Evolutionary conservation across 2,329 filamentous ascomycete genomes (phyloP).

Genomic region (Beauveria pseudobassiana): DNA sequence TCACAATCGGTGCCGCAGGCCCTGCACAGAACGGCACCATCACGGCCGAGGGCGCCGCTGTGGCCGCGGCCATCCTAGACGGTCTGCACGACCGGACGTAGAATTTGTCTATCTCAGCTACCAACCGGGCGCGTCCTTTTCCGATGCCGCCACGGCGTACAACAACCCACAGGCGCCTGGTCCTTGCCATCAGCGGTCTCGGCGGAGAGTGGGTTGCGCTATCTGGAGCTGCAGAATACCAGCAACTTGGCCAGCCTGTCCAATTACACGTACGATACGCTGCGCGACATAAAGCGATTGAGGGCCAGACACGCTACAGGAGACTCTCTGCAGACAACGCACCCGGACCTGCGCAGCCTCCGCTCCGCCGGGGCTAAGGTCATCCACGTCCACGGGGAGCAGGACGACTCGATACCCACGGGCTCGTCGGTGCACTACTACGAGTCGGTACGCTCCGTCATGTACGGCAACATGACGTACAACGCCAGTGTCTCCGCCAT

Average conservation of each 20-base stretch:
- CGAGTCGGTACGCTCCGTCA: slow-evolving; percentile 40
- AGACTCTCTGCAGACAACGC: slow-evolving; percentile 45
- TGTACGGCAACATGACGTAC: slow-evolving; percentile 35
- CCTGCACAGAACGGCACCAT: slow-evolving; percentile 27
- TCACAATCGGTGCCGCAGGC: background rate
- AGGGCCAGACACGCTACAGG: slow-evolving; percentile 39
- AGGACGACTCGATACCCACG: slow-evolving; percentile 42
- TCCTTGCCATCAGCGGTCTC: slow-evolving; percentile 21
- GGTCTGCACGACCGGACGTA: slow-evolving; percentile 29
- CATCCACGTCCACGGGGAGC: slow-evolving; percentile 50
- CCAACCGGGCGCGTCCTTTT: slow-evolving; percentile 24
- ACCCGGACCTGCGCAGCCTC: slow-evolving; percentile 44
- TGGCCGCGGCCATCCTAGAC: slow-evolving; percentile 26
- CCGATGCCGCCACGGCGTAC: slow-evolving; percentile 26
- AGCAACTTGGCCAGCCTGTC: slow-evolving; percentile 31
- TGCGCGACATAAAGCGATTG: slow-evolving; percentile 35
- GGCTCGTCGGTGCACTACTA: slow-evolving; percentile 47
- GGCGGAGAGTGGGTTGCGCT: slow-evolving; percentile 31
- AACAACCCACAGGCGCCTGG: slow-evolving; percentile 24
- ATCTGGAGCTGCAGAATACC: slow-evolving; percentile 28
- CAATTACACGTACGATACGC: slow-evolving; percentile 44
- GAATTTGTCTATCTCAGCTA: slow-evolving; percentile 28
- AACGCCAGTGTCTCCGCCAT: slow-evolving; percentile 33
- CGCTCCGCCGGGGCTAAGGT: slow-evolving; percentile 44
- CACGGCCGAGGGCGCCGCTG: slow-evolving; percentile 23